A percentile compares a stretch with the other conserved stretches of the same genome.
Evolutionary conservation across 2,329 filamentous ascomycete species (phyloP).

Genomic region (Penicillium sp.): DNA sequence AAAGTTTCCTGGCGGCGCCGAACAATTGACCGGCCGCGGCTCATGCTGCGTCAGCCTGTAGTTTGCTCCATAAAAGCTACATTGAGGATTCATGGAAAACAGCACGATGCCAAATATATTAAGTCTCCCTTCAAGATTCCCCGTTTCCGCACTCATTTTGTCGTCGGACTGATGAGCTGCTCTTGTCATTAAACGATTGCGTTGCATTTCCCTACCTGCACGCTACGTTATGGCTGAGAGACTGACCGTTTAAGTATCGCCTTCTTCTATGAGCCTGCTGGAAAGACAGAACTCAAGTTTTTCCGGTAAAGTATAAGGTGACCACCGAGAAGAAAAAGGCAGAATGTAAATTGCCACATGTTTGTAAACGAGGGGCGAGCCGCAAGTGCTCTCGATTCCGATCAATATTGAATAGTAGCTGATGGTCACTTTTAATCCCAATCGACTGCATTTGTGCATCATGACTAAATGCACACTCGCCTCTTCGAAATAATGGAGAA

Average conservation of each 20-base stretch:
- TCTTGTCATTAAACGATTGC: slow-evolving; percentile 84
- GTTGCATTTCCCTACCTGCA: slow-evolving; percentile 66
- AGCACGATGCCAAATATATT: too few relatives aligned
- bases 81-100: too few relatives aligned
- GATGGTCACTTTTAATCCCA: slow-evolving; percentile 58
- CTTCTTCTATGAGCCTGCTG: slow-evolving; percentile 62
- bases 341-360: slow-evolving; percentile 17
- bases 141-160: slow-evolving; percentile 61
- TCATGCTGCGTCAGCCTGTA: not conserved
- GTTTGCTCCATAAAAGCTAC: not conserved
- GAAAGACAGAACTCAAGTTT: slow-evolving; percentile 56
- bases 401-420: slow-evolving; percentile 51
- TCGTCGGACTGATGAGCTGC: slow-evolving; percentile 86
- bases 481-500: not conserved
- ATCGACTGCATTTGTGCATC: slow-evolving; percentile 58
- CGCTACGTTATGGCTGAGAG: slow-evolving; percentile 31
- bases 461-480: not conserved
- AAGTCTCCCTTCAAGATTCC: slow-evolving; percentile 23
- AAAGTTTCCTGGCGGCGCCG: not conserved
- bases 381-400: slow-evolving; percentile 31
- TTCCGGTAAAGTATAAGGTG: slow-evolving; percentile 51
- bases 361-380: slow-evolving; percentile 44
- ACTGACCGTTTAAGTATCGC: slow-evolving; percentile 59
- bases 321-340: slow-evolving; percentile 31
- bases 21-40: not conserved